Base-by-base conservation (phyloP, 2,329 filamentous ascomycete species). In the Conoideocrella luteorostrata region DNA sequence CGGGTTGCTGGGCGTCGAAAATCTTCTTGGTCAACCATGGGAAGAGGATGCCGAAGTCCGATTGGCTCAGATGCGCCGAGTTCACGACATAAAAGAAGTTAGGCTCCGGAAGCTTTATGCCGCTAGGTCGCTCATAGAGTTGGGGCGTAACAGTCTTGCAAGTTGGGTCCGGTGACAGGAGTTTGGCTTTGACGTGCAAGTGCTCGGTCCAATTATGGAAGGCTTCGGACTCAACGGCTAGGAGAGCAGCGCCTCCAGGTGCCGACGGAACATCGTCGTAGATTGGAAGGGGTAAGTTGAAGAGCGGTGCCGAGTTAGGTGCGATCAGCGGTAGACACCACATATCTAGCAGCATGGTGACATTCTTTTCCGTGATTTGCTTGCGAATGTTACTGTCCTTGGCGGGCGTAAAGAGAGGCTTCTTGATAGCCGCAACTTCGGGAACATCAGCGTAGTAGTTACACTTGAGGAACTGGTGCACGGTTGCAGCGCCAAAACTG, bases 1-100 rank as follows among this genome's bases (percentile, higher is more conserved):
- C 78, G 0, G 80, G 79, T 41, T 77, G 68, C 37, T 75, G 71
- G 0, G 74, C 73, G 2, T 70, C 70, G 51, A 81, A 78, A 7
- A 82, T 70, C 51, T 70, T 72, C 54, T 71, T 75, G 7, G 76
- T 80, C 37, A 82, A 54, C 74, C 82, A 85, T 0, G 87, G 87
- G 57, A 94, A 94, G 18, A 95, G 65, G 20, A 93, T 67, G 28
- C 86, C 88, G 53, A 93, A 94, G 57, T 95, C 88, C 17, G 80
- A 86, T 63, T 94, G 88, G 46, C 77, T 87, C 21, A 94, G 74
- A 59, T 95, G 88, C 0, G 88, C 86, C n/a, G 82, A 85, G 35
- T 76, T 70, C 12, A 72, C 60, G 3, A 87, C 81, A 60, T 87
- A 91, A 66, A 86, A 94, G 56, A 91, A 78, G 52, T 82, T 76